Percentiles rank a stretch among this genome's conserved stretches.
These are phyloP conservation scores for Geosmithia putterillii DNA, from an alignment of 2,329 filamentous ascomycete species.

Conservation along the genomic window DNA sequence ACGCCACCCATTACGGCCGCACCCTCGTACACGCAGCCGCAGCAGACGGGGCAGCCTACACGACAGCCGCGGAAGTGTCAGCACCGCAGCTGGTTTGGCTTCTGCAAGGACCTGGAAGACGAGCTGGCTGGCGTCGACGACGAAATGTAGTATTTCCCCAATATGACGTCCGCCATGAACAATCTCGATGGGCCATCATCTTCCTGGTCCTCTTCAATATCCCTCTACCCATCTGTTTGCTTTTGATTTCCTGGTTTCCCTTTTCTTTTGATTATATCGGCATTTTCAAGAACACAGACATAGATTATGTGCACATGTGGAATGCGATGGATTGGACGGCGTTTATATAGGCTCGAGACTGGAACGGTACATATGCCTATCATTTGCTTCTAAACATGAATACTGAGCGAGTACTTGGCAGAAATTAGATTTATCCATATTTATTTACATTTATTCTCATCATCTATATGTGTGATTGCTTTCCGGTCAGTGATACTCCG, in stretches of 20 bases:
- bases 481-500: not conserved
- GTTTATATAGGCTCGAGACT: not conserved
- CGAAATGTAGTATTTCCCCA: constrained; percentile 3
- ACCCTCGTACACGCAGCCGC: not conserved
- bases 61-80: not conserved
- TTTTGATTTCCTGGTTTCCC: not conserved
- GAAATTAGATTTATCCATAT: not conserved
- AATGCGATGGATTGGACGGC: not conserved
- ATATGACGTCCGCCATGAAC: no score
- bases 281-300: not conserved
- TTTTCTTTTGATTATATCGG: not conserved
- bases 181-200: no score
- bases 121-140: constrained; percentile 17
- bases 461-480: not conserved
- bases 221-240: not conserved
- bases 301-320: not conserved
- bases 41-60: not conserved
- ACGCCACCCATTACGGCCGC: constrained; percentile 3
- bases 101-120: constrained; percentile 17
- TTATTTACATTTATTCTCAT: not conserved
- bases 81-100: constrained; percentile 4
- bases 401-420: no score
- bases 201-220: no score
- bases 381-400: no score
- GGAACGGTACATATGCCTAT: not conserved